These are phyloP conservation scores for Myxozyma nipponensis DNA, from an alignment of 805 yeast species.

Conservation along the genomic window DNA sequence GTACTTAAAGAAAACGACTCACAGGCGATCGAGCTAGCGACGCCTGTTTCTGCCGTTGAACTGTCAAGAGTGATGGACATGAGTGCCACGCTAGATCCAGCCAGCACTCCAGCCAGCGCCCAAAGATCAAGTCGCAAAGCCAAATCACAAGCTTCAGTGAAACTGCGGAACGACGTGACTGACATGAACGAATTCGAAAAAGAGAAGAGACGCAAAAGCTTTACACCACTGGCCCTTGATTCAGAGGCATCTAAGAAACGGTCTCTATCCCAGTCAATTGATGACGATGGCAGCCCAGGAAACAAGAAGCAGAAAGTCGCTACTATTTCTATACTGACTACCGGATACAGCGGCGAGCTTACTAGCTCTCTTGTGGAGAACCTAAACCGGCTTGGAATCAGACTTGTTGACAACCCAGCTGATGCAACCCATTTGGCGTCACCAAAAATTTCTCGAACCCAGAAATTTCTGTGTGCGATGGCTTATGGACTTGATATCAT, in stretches of 20 bases:
- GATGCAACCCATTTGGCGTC: constrained; percentile 56
- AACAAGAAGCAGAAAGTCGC: constrained; percentile 6
- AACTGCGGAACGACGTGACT: constrained; percentile 64
- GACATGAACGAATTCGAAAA: constrained; percentile 62
- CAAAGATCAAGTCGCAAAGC: constrained; percentile 43
- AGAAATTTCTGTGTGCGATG: constrained; percentile 72
- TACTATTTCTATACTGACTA: constrained; percentile 17
- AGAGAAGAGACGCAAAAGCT: constrained; percentile 45
- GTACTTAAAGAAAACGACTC: neutral
- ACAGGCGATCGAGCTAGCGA: neutral
- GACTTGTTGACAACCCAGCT: constrained; percentile 40
- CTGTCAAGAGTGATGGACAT: neutral
- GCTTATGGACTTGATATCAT: constrained; percentile 43
- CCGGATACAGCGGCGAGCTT: constrained; percentile 25
- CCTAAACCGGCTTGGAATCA: constrained; percentile 55
- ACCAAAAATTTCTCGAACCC: constrained; percentile 79
- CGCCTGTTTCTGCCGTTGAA: neutral
- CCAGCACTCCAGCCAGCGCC: neutral
- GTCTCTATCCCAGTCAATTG: neutral
- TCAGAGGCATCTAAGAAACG: neutral
- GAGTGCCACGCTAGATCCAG: neutral
- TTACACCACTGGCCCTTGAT: constrained; percentile 26
- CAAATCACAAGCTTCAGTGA: constrained; percentile 59
- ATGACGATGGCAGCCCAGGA: neutral
- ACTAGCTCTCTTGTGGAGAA: constrained; percentile 9